Evolutionary conservation across 805 yeast genomes (phyloP), one percentile per base, ranked within the genome.

Genomic region (Wickerhamiella bombiphila): DNA sequence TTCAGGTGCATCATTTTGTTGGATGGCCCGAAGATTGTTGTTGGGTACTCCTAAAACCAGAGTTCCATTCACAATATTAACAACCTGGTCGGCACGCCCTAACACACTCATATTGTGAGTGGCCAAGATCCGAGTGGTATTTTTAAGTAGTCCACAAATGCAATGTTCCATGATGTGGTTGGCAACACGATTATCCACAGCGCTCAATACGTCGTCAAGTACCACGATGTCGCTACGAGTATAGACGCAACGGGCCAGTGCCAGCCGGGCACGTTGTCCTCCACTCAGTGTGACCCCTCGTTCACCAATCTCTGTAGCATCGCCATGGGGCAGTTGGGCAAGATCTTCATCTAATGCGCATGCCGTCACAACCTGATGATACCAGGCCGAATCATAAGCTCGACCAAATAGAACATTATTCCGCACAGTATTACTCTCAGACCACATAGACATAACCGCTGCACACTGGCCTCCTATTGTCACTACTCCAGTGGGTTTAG

Each of bases 121-220:
- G 2, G 93, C 93, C 49, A 82, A 63, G 8, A 83, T 50, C 48
- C 91, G 66, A 0, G 94, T 83, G 49, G 68, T 72, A 15, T 58
- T 56, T 29, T 60, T 58, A 42, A 83, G 53, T 20, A 72, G 42
- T 0, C 80, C 85, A 42, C 68, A 45, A 32, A 82, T 55, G 57
- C 94, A 82, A 29, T 71, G 61, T 22, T 72, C 70, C 68, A 82
- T 69, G 36, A 82, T 78, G 47, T 75, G 80, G 38, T 70, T 72
- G 13, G 93, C 91, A 18, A 82, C 93, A 50, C 80, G 72, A 8
- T 93, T 80, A 59, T 83, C 94, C 13, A 82, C 93, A 2, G 94
- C 94, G 61, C 83, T 74, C 42, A 83, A 62, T 6, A 81, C 85
- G 55, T 82, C 94, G 53, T 82, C 94, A 39, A 82, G 59, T 34